Evolutionary conservation across 164 flowering plant species (phyloP).

Genomic region (Vitis vinifera): ASM3070453v1 NC_081817.1:20126501-20127000

Average conservation of each 20-base stretch:
- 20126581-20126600: too few species aligned
- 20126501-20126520: too few species aligned
- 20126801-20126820: neutral
- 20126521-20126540: too few species aligned
- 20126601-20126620: slow-evolving; percentile 28
- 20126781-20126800: neutral
- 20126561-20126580: too few species aligned
- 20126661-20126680: slow-evolving; percentile 50
- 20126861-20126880: slow-evolving; percentile 72
- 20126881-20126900: slow-evolving; percentile 60
- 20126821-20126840: neutral
- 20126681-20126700: slow-evolving; percentile 72
- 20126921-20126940: slow-evolving; percentile 34
- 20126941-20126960: too few species aligned
- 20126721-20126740: slow-evolving; percentile 72
- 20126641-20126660: slow-evolving; percentile 41
- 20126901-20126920: slow-evolving; percentile 88
- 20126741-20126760: slow-evolving; percentile 72
- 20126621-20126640: slow-evolving; percentile 41
- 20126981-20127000: too few species aligned
- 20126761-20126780: slow-evolving; percentile 50
- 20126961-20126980: too few species aligned
- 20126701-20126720: slow-evolving; percentile 52
- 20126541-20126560: too few species aligned
- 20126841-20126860: slow-evolving; percentile 10